Percentiles rank a stretch among this genome's conserved stretches.
These are phyloP conservation scores for Podaxis mareebaensis DNA, from an alignment of 768 basidiomycete species.

Conservation along the genomic window DNA sequence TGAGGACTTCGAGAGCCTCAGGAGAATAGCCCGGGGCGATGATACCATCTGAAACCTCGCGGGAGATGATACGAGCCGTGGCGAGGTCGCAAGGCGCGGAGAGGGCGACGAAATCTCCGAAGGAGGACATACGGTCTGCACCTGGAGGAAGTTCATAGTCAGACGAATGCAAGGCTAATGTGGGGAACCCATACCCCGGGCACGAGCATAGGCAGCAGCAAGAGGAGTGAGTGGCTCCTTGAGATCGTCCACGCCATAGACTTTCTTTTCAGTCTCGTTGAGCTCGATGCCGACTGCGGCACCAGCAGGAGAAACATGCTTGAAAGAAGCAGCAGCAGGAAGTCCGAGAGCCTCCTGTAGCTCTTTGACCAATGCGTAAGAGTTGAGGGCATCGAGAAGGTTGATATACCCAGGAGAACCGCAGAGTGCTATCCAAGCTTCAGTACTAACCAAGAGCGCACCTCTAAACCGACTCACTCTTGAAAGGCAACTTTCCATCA, in stretches of 20 bases:
- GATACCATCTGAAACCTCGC: conserved; percentile 98
- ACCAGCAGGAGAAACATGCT: conserved; percentile 98
- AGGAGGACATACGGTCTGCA: conserved; percentile 99
- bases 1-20: conserved; percentile 86
- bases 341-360: conserved; percentile 83
- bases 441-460: background rate
- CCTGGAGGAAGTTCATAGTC: conserved; percentile 42
- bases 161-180: background rate
- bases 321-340: conserved; percentile 98
- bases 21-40: conserved; percentile 91
- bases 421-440: conserved; percentile 62
- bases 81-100: conserved; percentile 91
- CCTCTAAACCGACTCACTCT: conserved; percentile 49
- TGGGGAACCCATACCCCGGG: conserved; percentile 62
- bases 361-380: conserved; percentile 94
- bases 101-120: conserved; percentile 97
- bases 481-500: conserved; percentile 90
- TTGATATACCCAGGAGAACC: conserved; percentile 99
- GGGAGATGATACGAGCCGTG: conserved; percentile 95
- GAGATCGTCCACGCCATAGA: conserved; percentile 95
- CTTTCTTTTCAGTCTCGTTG: conserved; percentile 82
- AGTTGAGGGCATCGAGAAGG: conserved; percentile 95
- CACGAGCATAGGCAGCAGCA: conserved; percentile 93
- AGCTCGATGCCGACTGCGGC: conserved; percentile 90
- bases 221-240: conserved; percentile 87